A percentile compares a stretch with the other conserved stretches of the same genome.
Evolutionary conservation across 2,329 filamentous ascomycete genomes (phyloP).

Genomic region (Aspergillus neoniger): DNA sequence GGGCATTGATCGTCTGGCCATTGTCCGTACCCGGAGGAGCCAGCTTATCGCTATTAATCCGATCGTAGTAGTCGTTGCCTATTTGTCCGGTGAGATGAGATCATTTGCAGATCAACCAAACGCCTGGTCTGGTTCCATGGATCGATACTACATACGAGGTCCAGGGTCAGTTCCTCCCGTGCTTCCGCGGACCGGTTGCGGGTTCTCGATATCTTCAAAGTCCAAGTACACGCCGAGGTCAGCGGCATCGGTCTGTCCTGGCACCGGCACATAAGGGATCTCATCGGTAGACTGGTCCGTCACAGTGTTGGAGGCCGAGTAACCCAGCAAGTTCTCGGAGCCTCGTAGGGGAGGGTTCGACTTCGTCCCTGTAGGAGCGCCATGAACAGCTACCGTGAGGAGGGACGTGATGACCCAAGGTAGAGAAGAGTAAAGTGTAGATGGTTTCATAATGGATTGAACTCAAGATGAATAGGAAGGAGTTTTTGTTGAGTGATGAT

Average conservation of each 20-base stretch:
- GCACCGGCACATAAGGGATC: slow-evolving; percentile 47
- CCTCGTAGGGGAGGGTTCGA: slow-evolving; percentile 33
- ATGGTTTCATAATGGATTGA: slow-evolving; percentile 14
- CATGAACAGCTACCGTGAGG: slow-evolving; percentile 14
- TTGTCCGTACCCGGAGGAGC: slow-evolving; percentile 57
- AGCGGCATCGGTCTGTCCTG: slow-evolving; percentile 54
- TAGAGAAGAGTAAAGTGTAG: slow-evolving; percentile 6
- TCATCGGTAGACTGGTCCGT: slow-evolving; percentile 39
- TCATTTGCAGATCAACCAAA: neutral
- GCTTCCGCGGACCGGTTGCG: slow-evolving; percentile 58
- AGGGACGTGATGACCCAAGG: neutral
- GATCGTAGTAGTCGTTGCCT: slow-evolving; percentile 54
- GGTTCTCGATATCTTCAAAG: slow-evolving; percentile 54
- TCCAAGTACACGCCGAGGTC: slow-evolving; percentile 57
- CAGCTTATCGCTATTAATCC: slow-evolving; percentile 56
- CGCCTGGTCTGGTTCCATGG: neutral
- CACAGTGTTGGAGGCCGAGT: slow-evolving; percentile 40
- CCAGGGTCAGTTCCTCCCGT: slow-evolving; percentile 56
- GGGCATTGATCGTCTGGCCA: slow-evolving; percentile 44
- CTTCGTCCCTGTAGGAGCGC: slow-evolving; percentile 10
- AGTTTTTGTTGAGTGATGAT: too few relatives aligned
- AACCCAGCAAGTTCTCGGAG: slow-evolving; percentile 39
- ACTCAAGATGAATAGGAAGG: neutral
- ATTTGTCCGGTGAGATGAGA: neutral
- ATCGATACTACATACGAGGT: slow-evolving; percentile 40